Conservation (phyloP, 441 rosid genomes). For the Dalechampia spathulata region DNA sequence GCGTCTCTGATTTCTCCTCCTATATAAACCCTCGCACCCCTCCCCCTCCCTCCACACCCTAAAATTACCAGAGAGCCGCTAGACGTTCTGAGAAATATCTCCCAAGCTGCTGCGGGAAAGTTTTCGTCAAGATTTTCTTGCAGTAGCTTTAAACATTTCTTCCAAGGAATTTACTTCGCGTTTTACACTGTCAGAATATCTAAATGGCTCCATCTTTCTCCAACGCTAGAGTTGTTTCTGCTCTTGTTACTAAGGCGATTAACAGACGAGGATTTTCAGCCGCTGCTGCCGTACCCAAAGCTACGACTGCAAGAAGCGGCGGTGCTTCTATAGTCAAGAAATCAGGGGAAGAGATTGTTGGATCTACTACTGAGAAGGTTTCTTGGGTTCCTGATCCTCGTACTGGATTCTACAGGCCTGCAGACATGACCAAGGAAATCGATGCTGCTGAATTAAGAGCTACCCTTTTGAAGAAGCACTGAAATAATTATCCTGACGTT, state of each 20-base stretch:
- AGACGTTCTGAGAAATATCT: no score
- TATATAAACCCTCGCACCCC: no score
- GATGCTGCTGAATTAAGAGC: conserved; percentile 73
- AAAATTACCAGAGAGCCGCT: no score
- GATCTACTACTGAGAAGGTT: conserved; percentile 39
- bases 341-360: conserved; percentile 26
- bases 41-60: no score
- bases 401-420: conserved; percentile 85
- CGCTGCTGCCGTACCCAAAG: conserved; percentile 24
- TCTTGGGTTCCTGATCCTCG: conserved; percentile 86
- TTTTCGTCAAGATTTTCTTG: no score
- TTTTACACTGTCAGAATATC: no score
- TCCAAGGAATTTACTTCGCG: no score
- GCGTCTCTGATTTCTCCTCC: no score
- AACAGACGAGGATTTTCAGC: conserved; percentile 59
- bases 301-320: conserved; percentile 12
- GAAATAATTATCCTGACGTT: no score
- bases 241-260: conserved; percentile 30
- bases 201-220: conserved; percentile 82
- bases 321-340: conserved; percentile 38
- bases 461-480: conserved; percentile 54
- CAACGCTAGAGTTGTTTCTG: conserved; percentile 45
- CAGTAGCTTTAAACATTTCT: no score
- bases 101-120: no score
- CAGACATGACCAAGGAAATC: conserved; percentile 46